Evolutionary conservation across 805 yeast genomes (phyloP), one percentile per base, ranked within the genome.

Genomic region (Yamadazyma phyllophila): DNA sequence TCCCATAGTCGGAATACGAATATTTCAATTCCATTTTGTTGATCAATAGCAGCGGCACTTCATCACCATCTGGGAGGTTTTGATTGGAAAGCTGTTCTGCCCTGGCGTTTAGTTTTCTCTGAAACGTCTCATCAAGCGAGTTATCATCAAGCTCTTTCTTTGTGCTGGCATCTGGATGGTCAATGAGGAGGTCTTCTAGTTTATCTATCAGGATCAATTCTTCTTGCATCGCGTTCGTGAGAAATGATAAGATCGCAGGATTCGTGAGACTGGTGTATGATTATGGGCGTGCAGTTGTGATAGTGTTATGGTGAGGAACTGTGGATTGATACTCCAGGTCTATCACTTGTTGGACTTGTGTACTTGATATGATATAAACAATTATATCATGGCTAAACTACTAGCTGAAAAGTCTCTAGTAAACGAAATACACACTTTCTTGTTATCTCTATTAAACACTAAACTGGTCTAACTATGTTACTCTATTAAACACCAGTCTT

Each of bases 111-210:
- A 71, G 54, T 47, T 69, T 68, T 43, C 58, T 61, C 49, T 71
- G 77, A 45, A 71, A 71, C 24, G 76, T 66, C 45, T 69, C 71
- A 47, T 71, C 76, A 12, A 66, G 54, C 2, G 65, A 56, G 8
- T 55, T 51, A n/a, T 62, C 66, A 7, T 51, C 51, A 12, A 67
- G 51, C 16, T 66, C 66, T 31, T 58, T 51, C 39, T 58, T 51
- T 8, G 73, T 61, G 17, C 53, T 44, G 3, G 66, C 65, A 45
- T 68, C 71, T 0, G 75, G 74, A 48, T 71, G 68, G 47, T 72
- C 75, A n/a, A 69, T 70, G 42, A 69, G 65, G 49, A 68, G 71
- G 47, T 73, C 80, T 42, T 76, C 80, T 36, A 76, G 66, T 47
- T 70, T 66, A 48, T 75, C 78, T 16, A 71, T 70, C 62, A 72